These are phyloP conservation scores for Candida pseudoviswanathii DNA, from an alignment of 1,139 yeast genomes.

Conservation along the genomic window DNA sequence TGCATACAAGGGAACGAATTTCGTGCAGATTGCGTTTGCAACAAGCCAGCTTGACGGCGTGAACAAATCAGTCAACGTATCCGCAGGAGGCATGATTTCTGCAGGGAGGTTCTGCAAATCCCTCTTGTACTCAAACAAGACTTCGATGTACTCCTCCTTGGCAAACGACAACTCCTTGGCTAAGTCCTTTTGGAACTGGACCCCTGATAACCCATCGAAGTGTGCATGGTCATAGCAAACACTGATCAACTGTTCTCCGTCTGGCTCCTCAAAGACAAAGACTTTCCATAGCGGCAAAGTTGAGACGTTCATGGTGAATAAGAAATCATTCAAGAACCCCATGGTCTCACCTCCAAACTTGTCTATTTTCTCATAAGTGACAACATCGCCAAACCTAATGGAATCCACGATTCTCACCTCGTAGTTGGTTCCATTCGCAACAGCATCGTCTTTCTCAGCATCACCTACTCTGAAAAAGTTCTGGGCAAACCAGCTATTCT, in stretches of 20 bases:
- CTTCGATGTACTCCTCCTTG: conserved; percentile 9
- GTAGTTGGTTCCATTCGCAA: conserved; percentile 19
- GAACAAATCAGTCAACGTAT: conserved; percentile 18
- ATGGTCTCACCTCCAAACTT: conserved; percentile 20
- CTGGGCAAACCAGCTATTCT: conserved; percentile 24
- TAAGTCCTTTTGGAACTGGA: conserved; percentile 35
- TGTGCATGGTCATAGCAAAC: conserved; percentile 36
- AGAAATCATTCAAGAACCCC: conserved; percentile 19
- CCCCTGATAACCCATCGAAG: conserved; percentile 39
- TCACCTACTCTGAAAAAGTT: conserved; percentile 22
- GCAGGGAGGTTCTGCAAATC: conserved; percentile 14
- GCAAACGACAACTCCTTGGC: conserved; percentile 17
- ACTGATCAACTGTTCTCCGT: conserved; percentile 24
- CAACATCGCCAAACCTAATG: conserved; percentile 31
- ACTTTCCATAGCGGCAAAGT: conserved; percentile 36
- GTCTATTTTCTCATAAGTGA: conserved; percentile 18
- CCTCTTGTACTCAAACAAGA: conserved; percentile 14
- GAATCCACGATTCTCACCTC: conserved; percentile 20
- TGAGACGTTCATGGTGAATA: conserved; percentile 18
- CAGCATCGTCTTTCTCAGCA: conserved; percentile 14
- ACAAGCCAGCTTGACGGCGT: conserved; percentile 11
- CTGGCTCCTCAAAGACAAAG: conserved; percentile 22
- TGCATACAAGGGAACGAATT: conserved; percentile 14
- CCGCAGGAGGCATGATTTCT: conserved; percentile 12
- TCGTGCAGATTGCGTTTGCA: conserved; percentile 8